A percentile compares a stretch with the other conserved stretches of the same genome.
These are phyloP conservation scores for Ogataea siamensis DNA, from an alignment of 805 yeast species.

Conservation along the genomic window DNA sequence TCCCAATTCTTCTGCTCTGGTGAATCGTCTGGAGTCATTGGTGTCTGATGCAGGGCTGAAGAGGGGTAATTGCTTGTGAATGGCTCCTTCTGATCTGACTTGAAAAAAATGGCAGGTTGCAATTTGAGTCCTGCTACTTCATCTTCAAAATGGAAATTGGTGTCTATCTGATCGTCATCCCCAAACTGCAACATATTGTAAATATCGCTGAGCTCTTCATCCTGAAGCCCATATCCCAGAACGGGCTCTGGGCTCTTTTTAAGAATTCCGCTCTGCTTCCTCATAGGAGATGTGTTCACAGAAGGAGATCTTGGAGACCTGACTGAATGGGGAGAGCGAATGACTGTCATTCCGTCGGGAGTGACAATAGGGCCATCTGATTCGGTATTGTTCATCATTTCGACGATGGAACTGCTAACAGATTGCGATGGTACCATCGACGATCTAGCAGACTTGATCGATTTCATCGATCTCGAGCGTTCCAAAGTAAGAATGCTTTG, in stretches of 20 bases:
- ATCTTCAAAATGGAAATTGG: conserved; percentile 25
- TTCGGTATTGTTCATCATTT: conserved; percentile 20
- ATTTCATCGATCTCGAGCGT: conserved; percentile 58
- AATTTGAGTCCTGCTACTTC: not conserved
- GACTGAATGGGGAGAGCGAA: conserved; percentile 12
- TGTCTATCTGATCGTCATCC: conserved; percentile 24
- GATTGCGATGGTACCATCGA: conserved; percentile 17
- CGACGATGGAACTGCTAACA: conserved; percentile 27
- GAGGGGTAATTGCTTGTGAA: no score
- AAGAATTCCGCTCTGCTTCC: conserved; percentile 8
- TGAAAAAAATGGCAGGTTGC: conserved; percentile 7
- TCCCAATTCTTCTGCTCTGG: conserved; percentile 6
- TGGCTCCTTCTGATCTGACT: not conserved
- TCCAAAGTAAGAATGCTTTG: conserved; percentile 73
- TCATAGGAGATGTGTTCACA: conserved; percentile 13
- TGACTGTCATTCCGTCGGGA: conserved; percentile 48
- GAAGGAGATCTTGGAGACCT: conserved; percentile 24
- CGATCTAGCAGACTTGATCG: conserved; percentile 46
- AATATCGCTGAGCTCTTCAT: conserved; percentile 27
- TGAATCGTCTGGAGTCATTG: not conserved
- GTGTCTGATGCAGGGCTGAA: not conserved
- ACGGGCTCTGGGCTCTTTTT: conserved; percentile 9
- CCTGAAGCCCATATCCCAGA: conserved; percentile 11
- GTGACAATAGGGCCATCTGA: conserved; percentile 23
- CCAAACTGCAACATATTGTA: conserved; percentile 32